Conservation (phyloP, 345 rosid species). For the Murraya koenigii region DNA sequence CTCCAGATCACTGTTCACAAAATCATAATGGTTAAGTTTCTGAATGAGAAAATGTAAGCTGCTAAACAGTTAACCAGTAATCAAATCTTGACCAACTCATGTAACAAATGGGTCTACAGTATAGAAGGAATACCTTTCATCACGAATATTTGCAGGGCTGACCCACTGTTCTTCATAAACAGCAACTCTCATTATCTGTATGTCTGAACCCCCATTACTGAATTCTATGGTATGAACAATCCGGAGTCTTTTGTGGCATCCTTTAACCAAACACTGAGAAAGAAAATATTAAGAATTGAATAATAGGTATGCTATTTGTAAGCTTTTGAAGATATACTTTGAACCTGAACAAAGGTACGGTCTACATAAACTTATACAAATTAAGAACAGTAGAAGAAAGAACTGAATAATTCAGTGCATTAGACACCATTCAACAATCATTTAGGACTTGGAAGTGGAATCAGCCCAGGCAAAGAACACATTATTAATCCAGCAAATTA, state of each 20-base stretch:
- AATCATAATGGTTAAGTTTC: constrained; percentile 10
- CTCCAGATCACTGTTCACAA: constrained; percentile 49
- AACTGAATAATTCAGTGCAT: neutral
- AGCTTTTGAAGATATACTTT: neutral
- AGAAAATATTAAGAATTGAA: constrained; percentile 1
- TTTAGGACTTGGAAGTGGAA: neutral
- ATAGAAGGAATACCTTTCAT: constrained; percentile 48
- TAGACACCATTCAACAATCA: neutral
- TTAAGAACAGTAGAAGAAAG: neutral
- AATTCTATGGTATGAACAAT: constrained; percentile 86
- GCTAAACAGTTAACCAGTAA: neutral
- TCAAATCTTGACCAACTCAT: neutral
- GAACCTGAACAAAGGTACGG: neutral
- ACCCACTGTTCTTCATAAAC: constrained; percentile 88
- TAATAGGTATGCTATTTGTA: neutral
- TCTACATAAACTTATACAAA: neutral
- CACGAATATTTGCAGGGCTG: constrained; percentile 60
- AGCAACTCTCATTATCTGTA: constrained; percentile 93
- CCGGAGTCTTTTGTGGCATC: constrained; percentile 93
- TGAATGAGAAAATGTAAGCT: neutral
- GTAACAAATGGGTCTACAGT: neutral
- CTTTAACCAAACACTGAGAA: constrained; percentile 84
- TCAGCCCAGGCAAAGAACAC: neutral
- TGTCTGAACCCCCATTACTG: constrained; percentile 66
- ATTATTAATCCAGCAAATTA: neutral